Conservation (phyloP, 2,329 filamentous ascomycete genomes). For the Talaromyces sp. region DNA sequence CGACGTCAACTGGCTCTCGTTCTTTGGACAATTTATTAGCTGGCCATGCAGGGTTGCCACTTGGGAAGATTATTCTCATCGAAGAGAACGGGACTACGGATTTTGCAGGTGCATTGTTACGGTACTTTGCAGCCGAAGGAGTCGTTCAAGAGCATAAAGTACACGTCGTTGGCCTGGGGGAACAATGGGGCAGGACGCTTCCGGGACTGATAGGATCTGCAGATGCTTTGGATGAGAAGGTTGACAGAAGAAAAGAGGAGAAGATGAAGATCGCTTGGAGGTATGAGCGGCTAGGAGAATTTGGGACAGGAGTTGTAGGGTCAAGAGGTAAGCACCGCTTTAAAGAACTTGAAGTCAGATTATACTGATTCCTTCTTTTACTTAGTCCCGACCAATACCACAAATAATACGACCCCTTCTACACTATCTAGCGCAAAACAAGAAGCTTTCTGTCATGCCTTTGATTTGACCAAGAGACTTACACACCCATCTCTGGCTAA, state of each 20-base stretch:
- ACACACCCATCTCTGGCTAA: constrained; percentile 50
- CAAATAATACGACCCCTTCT: constrained; percentile 43
- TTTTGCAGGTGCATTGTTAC: constrained; percentile 75
- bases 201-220: constrained; percentile 62
- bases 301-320: constrained; percentile 51
- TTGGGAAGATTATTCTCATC: constrained; percentile 74
- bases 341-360: not conserved
- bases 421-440: constrained; percentile 21
- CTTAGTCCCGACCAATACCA: constrained; percentile 25
- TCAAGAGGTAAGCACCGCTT: constrained; percentile 56
- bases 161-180: constrained; percentile 74
- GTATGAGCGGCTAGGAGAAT: constrained; percentile 78
- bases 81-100: constrained; percentile 92
- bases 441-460: constrained; percentile 63
- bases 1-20: constrained; percentile 83
- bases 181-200: constrained; percentile 76
- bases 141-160: constrained; percentile 85
- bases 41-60: constrained; percentile 75
- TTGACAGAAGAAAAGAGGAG: constrained; percentile 49
- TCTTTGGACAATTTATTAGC: constrained; percentile 81
- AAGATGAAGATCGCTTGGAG: constrained; percentile 99
- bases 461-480: constrained; percentile 65
- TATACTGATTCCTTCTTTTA: constrained; percentile 17
- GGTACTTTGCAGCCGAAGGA: constrained; percentile 90
- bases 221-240: constrained; percentile 42